A percentile compares a stretch with the other conserved stretches of the same genome.
Conservation (phyloP, 1,139 yeast species). For the Taphrina wiesneri region DNA sequence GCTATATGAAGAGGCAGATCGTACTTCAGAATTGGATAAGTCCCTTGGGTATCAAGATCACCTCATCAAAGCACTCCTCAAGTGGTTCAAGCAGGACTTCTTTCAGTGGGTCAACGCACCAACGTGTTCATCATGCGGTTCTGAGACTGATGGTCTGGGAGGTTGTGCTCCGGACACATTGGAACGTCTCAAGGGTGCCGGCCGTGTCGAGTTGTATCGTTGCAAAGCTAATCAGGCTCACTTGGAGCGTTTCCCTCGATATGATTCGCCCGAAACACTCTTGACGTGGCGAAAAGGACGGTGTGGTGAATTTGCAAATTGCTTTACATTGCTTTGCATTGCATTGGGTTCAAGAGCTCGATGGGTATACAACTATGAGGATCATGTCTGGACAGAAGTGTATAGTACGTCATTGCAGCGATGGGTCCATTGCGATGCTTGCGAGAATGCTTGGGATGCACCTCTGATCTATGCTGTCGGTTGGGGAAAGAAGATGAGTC, state of each 20-base stretch:
- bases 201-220: conserved; percentile 60
- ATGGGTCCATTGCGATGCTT: conserved; percentile 86
- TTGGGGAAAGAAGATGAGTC: conserved; percentile 94
- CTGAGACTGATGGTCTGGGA: conserved; percentile 48
- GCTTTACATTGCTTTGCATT: conserved; percentile 68
- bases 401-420: conserved; percentile 60
- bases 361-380: conserved; percentile 85
- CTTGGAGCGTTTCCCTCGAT: conserved; percentile 67
- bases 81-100: conserved; percentile 77
- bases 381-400: conserved; percentile 93
- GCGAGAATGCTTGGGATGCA: conserved; percentile 82
- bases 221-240: conserved; percentile 49
- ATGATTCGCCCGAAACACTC: conserved; percentile 61
- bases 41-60: conserved; percentile 63
- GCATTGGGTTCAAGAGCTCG: conserved; percentile 67
- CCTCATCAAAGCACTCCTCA: conserved; percentile 64
- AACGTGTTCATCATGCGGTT: conserved; percentile 59
- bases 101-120: conserved; percentile 83
- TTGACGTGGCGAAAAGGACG: conserved; percentile 69
- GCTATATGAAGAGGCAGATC: conserved; percentile 49
- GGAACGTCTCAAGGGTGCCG: conserved; percentile 54
- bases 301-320: conserved; percentile 95
- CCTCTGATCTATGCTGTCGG: conserved; percentile 75
- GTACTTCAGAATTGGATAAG: conserved; percentile 45
- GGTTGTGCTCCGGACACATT: conserved; percentile 48